Conservation (phyloP, 169 alveolate genomes). For the Plasmodium falciparum region DNA sequence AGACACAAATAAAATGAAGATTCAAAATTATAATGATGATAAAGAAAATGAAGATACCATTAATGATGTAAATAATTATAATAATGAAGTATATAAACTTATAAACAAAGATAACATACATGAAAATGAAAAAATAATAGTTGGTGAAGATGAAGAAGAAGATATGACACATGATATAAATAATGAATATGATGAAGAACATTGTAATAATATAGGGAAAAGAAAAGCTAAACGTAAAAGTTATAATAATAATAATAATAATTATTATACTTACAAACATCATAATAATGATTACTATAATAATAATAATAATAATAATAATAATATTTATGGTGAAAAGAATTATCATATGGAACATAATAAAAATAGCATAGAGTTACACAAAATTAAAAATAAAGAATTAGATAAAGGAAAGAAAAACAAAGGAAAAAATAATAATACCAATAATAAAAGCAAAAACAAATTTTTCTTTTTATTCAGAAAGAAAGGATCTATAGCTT, state of each 20-base stretch:
- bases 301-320: background rate
- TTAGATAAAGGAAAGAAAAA: slow-evolving; percentile 30
- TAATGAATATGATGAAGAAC: background rate
- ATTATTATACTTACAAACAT: background rate
- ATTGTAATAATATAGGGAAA: background rate
- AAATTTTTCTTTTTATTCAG: slow-evolving; percentile 25
- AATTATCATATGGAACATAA: background rate
- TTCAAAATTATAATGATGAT: no score
- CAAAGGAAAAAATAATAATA: slow-evolving; percentile 1
- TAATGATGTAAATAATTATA: no score
- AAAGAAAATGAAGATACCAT: no score
- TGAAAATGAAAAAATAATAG: no score
- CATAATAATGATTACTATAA: background rate
- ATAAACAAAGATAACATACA: no score
- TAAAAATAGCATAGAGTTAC: slow-evolving; percentile 3
- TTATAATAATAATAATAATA: background rate
- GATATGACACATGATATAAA: background rate
- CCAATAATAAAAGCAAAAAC: slow-evolving; percentile 1
- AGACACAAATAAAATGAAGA: background rate
- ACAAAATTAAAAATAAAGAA: slow-evolving; percentile 15
- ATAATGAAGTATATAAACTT: no score
- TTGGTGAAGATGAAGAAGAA: no score
- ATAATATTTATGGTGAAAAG: background rate
- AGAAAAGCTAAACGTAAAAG: background rate
- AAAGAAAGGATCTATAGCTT: background rate